Base-by-base conservation (phyloP, 306 rosid genomes). In the Quillaja saponaria region DNA sequence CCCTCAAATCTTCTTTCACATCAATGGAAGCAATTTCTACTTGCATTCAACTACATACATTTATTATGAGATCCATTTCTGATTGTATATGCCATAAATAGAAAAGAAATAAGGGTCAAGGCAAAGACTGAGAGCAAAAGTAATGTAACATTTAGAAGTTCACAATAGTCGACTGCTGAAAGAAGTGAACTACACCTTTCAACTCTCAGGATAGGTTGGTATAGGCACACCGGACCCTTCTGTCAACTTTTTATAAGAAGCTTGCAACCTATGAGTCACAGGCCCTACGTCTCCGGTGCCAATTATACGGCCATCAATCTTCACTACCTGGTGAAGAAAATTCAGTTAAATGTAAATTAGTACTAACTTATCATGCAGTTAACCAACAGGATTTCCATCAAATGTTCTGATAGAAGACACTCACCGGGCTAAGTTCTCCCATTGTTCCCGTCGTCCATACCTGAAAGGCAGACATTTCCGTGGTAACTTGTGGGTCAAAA, bases 341-440 rank as follows among this genome's bases (percentile, higher is more conserved):
- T 49, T 8, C 34, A 40, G 2, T 39, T 72, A 31, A 14, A 19
- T 47, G 48, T 54, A 35, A 33, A 6, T 49, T 19, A 55, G 0
- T 33, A 13, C 3, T 13, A 44, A 49, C 63, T 49, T 19, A n/a
- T 16, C 16, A 8, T 21, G 47, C 8, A 37, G 35, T 19, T 20
- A 34, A 69, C 52, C 19, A 4, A 15, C 54, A 14, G 20, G 50
- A 69, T 34, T 49, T 49, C 42, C 67, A 34, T 39, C 3, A 17
- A 37, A 3, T 44, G 10, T 62, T 2, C 13, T 62, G 33, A 40
- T 28, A 49, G 5, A 68, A 57, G 40, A 57, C 28, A 73, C 95
- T 73, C 72, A 86, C 96, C 5, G 96, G 96, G 68, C 84, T 86
- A 69, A 89, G 84, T 70, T 89, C 96, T 71, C 95, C 95, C 96